These are phyloP conservation scores for Trichoderma atroviride DNA, from an alignment of 2,329 filamentous ascomycete species.

Conservation along the genomic window DNA sequence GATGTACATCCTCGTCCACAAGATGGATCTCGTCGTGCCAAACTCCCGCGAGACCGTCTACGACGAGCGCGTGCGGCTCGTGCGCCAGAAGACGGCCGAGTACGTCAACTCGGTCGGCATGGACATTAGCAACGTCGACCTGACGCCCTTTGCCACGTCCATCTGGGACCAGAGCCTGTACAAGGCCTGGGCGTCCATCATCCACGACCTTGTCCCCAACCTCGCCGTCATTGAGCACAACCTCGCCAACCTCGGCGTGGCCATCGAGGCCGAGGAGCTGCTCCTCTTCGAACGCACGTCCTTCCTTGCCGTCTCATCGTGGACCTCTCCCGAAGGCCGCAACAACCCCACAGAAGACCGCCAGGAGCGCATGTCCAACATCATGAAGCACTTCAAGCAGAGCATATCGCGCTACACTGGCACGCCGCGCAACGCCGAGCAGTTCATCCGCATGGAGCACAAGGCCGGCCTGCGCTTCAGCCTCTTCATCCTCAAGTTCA, in stretches of 20 bases:
- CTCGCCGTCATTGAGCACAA: conserved; percentile 85
- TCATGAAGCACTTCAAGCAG: conserved; percentile 98
- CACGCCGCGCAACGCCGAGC: conserved; percentile 77
- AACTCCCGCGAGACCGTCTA: conserved; percentile 80
- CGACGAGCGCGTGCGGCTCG: conserved; percentile 76
- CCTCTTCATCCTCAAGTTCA: conserved; percentile 93
- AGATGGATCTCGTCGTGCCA: conserved; percentile 93
- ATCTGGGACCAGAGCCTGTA: conserved; percentile 99
- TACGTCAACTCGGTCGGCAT: conserved; percentile 46
- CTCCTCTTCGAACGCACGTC: conserved; percentile 94
- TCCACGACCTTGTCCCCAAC: conserved; percentile 97
- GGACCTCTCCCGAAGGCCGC: conserved; percentile 73
- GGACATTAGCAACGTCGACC: conserved; percentile 53
- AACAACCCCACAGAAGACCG: conserved; percentile 89
- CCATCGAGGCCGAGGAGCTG: conserved; percentile 91
- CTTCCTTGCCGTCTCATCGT: conserved; percentile 93
- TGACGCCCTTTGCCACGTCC: conserved; percentile 90
- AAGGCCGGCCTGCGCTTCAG: conserved; percentile 79
- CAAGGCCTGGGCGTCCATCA: conserved; percentile 97
- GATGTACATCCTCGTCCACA: conserved; percentile 95
- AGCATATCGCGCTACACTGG: conserved; percentile 73
- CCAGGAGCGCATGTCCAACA: conserved; percentile 91
- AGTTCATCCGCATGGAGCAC: conserved; percentile 80
- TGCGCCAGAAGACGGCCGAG: conserved; percentile 71
- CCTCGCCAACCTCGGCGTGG: conserved; percentile 76